Conservation (phyloP, 2,329 filamentous ascomycete species). For the Sclerotinia glacialis region DNA sequence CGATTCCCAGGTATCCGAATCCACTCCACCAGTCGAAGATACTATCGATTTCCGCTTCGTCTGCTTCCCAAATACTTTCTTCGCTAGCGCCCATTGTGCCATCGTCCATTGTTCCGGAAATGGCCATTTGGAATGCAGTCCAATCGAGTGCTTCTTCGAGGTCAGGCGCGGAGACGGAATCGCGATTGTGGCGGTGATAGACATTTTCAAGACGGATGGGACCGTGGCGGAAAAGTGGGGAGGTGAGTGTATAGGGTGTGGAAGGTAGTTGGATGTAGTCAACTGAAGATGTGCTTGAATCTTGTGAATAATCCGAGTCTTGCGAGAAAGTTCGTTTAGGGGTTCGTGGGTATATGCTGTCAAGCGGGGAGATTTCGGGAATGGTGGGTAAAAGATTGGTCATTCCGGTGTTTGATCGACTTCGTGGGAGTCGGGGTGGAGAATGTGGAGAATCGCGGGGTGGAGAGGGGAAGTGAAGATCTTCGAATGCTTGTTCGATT, state of each 20-base stretch:
- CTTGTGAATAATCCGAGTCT: slow-evolving; percentile 16
- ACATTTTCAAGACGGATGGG: slow-evolving; percentile 51
- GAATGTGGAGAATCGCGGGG: slow-evolving; percentile 35
- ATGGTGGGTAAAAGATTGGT: slow-evolving; percentile 43
- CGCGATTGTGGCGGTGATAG: slow-evolving; percentile 42
- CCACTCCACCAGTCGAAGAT: slow-evolving; percentile 32
- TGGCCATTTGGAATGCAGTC: slow-evolving; percentile 65
- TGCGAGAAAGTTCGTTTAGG: slow-evolving; percentile 16
- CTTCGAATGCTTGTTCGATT: slow-evolving; percentile 29
- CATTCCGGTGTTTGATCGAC: slow-evolving; percentile 26
- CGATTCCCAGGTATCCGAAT: slow-evolving; percentile 29
- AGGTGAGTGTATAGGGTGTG: slow-evolving; percentile 50
- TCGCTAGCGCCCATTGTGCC: slow-evolving; percentile 33
- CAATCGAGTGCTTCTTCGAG: slow-evolving; percentile 56
- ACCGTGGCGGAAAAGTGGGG: slow-evolving; percentile 53
- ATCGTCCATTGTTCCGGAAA: slow-evolving; percentile 56
- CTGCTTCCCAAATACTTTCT: slow-evolving; percentile 26
- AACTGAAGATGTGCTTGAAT: background rate
- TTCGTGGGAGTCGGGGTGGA: slow-evolving; percentile 38
- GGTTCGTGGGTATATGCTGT: slow-evolving; percentile 15
- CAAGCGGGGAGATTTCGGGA: slow-evolving; percentile 41
- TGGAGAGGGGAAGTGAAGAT: slow-evolving; percentile 38
- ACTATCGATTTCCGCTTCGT: slow-evolving; percentile 30
- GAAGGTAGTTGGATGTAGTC: slow-evolving; percentile 41
- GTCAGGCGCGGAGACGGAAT: slow-evolving; percentile 16